A percentile compares a stretch with the other conserved stretches of the same genome.
Conservation (phyloP, 176 grass and related monocot species). For the Echinochloa phyllopogon region DNA sequence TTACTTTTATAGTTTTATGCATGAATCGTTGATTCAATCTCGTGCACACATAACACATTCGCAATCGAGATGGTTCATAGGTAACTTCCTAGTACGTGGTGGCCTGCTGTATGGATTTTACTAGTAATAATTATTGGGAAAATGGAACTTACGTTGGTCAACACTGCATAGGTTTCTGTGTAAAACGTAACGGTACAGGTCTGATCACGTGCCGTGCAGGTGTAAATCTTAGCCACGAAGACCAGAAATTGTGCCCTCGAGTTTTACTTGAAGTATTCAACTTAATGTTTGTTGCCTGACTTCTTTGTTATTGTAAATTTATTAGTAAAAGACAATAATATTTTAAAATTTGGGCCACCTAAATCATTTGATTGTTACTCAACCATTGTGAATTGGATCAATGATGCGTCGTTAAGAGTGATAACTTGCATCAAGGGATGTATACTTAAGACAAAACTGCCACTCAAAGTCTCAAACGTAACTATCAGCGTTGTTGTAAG, state of each 20-base stretch:
- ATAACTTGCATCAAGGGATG: too few species aligned
- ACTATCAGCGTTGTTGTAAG: too few species aligned
- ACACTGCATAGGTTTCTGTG: not conserved
- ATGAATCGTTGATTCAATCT: not conserved
- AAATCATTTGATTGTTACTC: not conserved
- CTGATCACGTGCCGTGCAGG: not conserved
- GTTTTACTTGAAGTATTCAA: too few species aligned
- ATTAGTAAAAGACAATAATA: too few species aligned
- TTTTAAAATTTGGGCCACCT: too few species aligned
- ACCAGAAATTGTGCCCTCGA: not conserved
- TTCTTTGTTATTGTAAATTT: too few species aligned
- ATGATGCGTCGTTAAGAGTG: too few species aligned
- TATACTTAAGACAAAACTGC: too few species aligned
- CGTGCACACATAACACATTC: not conserved
- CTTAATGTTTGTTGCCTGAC: not conserved
- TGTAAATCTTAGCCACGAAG: not conserved
- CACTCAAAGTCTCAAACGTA: too few species aligned
- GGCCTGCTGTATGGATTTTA: not conserved
- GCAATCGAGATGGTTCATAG: not conserved
- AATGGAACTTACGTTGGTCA: not conserved
- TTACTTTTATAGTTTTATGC: constrained; percentile 7
- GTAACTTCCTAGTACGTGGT: not conserved
- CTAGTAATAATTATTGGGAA: not conserved
- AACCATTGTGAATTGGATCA: too few species aligned
- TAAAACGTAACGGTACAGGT: constrained; percentile 1